Evolutionary conservation across 306 rosid species (phyloP), one percentile per base, ranked within the genome.

Genomic region (Begonia masoniana): DNA sequence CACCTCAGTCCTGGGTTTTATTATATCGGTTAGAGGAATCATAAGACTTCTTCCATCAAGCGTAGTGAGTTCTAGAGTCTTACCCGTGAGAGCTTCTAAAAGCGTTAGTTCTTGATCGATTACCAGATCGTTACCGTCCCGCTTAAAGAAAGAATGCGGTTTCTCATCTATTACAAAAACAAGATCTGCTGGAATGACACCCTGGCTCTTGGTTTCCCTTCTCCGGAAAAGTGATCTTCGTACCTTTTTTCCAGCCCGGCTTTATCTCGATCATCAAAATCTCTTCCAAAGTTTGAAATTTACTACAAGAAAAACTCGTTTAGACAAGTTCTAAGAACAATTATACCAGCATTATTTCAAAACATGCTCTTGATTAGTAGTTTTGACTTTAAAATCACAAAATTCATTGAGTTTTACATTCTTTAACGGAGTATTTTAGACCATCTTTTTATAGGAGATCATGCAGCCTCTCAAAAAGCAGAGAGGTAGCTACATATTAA

Each of bases 231-330:
- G 94, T 83, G 46, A 91, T 68, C 82, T 81, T 91, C 23, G 96
- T 91, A 47, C 99, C 99, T 68, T 83, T 91, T 73, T 91, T 91
- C 99, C 99, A 91, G 47, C 99, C 99, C 21, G 96, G 93, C 68
- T 70, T 86, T 56, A 91, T 68, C 67, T 91, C 88, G 13, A 91
- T 76, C 10, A 96, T 86, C 74, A 91, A 66, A 59, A 91, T 86
- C 88, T 91, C 99, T 65, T 83, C 99, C 70, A 75, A 66, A 9
- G 67, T 74, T 55, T 65, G 74, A 49, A 43, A 56, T 54, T 71
- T 81, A 36, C 99, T 91, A 84, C 71, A 86, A 81, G 46, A 36
- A 54, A 64, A 65, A 45, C 39, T 31, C 39, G 5, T 3, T 31
- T 31, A 31, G 39, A 31, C 39, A 31, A 21, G 24, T 21, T 21